Evolutionary conservation across 495 filamentous ascomycete species (phyloP), one percentile per base, ranked within the genome.

Genomic region (Annulohypoxylon stygium): DNA sequence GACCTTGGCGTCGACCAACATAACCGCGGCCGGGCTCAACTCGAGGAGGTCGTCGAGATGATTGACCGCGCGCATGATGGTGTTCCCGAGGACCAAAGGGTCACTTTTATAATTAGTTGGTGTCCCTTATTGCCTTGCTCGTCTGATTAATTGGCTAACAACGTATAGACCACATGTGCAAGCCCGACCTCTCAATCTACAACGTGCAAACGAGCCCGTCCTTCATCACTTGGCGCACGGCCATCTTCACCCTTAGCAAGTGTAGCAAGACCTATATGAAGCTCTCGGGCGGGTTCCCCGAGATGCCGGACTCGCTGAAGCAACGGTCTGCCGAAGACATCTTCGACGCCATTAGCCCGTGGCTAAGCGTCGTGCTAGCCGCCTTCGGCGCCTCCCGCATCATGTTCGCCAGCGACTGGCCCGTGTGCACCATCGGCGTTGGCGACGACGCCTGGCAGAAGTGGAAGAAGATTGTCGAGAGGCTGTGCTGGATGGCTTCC

Each of bases 381-480:
- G 83, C 86, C 2, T 97, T 97, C 78, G 88, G 90, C 6, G 80
- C 90, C 1, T 77, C 83, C n/a, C 83, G 93, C 54, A 85, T 94
- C 63, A 94, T 97, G 90, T 97, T 94, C 79, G 94, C 90, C 4
- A 93, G 90, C 55, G 93, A 97, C 77, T 97, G 94, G 94, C 94
- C 93, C 2, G 91, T 97, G 3, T 95, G 93, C 81, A 93, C 91
- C 69, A 75, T 92, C 18, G 86, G 87, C 2, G 88, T 90, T 3
- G 89, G 88, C 34, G 78, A 83, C n/a, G 81, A 74, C 16, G 78
- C 85, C 23, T 89, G 87, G 88, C 76, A 76, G 59, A 87, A 86
- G 76, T 88, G 87, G 90, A 86, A 81, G 76, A 79, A 80, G 57
- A 82, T 91, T 12, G 88, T 90, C 34, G 87, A 91, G 66, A 81